Percentiles rank a stretch among this genome's conserved stretches.
Evolutionary conservation across 208 protist genomes (phyloP).

Genomic region (Lotmaria passim): DNA sequence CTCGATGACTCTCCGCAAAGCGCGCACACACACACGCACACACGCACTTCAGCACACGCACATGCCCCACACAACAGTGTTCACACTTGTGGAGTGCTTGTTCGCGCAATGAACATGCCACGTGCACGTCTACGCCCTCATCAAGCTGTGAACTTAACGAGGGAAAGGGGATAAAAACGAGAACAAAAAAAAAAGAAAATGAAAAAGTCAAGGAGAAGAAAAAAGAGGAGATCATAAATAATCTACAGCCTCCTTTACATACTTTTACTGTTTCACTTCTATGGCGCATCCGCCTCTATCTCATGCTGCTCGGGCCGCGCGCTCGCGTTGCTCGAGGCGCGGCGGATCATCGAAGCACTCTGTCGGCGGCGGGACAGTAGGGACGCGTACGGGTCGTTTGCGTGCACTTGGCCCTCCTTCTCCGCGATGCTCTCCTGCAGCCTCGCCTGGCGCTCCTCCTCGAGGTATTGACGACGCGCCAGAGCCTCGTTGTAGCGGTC

Average conservation of each 20-base stretch:
- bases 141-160: background rate
- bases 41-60: too few relatives aligned
- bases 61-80: too few relatives aligned
- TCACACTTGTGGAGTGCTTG: background rate
- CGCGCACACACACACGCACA: too few relatives aligned
- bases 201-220: background rate
- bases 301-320: background rate
- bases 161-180: background rate
- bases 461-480: constrained; percentile 28
- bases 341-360: constrained; percentile 10
- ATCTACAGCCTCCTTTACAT: background rate
- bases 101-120: background rate
- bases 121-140: background rate
- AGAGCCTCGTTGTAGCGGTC: constrained; percentile 34
- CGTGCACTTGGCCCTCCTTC: constrained; percentile 27
- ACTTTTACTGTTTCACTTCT: background rate
- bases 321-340: background rate
- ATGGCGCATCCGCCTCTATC: background rate
- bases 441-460: constrained; percentile 34
- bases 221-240: background rate
- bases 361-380: constrained; percentile 25
- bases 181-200: constrained; percentile 4
- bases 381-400: constrained; percentile 34
- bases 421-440: constrained; percentile 33
- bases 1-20: too few relatives aligned